These are phyloP conservation scores for Leishmania amazonensis DNA, from an alignment of 208 protist genomes.

Conservation along the genomic window DNA sequence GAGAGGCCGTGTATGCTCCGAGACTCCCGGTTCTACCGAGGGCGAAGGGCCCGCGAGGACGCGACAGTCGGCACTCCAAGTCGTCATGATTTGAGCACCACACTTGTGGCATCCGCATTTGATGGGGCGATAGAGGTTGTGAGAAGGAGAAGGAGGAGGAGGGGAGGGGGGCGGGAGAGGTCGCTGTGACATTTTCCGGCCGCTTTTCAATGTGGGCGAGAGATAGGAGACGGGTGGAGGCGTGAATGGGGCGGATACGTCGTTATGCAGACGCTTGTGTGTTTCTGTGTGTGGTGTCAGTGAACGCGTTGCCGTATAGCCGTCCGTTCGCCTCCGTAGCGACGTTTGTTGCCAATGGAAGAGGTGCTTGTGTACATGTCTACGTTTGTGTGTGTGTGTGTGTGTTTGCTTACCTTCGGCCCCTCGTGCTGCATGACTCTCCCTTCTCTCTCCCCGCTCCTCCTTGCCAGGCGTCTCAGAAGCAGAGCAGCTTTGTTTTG, in stretches of 20 bases:
- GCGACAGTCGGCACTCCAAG: not conserved
- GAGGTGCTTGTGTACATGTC: not conserved
- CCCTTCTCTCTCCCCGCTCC: not conserved
- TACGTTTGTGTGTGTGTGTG: not conserved
- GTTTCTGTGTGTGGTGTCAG: not conserved
- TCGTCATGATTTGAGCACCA: conserved; percentile 21
- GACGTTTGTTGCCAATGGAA: too few species aligned
- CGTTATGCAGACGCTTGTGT: not conserved
- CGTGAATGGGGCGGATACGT: not conserved
- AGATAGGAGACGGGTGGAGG: not conserved
- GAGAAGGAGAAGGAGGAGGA: too few species aligned
- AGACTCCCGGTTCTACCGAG: not conserved
- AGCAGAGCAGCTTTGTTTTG: not conserved
- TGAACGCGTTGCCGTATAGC: too few species aligned
- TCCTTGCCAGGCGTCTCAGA: not conserved
- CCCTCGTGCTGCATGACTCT: not conserved
- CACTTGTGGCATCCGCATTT: not conserved
- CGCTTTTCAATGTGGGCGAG: not conserved
- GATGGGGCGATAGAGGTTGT: not conserved
- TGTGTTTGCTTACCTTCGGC: not conserved
- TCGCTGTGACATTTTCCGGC: not conserved
- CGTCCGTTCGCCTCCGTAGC: too few species aligned
- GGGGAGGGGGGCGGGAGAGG: not conserved
- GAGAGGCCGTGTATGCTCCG: too few species aligned
- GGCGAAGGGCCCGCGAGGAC: not conserved